phyloP scores from a whole-genome alignment of 2,329 filamentous ascomycete genomes.

The Fusarium compactum region DNA sequence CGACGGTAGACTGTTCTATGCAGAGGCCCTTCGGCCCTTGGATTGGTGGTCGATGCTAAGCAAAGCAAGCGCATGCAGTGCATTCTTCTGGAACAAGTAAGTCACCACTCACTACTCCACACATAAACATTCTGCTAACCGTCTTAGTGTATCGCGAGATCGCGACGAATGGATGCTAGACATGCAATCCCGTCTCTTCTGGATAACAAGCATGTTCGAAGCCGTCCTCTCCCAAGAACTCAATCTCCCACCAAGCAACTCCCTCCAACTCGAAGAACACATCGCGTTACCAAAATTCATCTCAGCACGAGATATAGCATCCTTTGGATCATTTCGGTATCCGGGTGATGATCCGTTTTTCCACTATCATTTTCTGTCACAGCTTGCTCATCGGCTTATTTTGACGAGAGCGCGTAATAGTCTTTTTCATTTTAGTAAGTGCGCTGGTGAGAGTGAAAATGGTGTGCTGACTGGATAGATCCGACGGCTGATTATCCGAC shows the following conservation, averaged over 20 bases:
- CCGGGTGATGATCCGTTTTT: slow-evolving; percentile 38
- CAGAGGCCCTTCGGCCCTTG: slow-evolving; percentile 23
- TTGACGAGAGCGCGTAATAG: slow-evolving; percentile 31
- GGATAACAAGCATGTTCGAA: slow-evolving; percentile 43
- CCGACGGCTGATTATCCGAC: slow-evolving; percentile 24
- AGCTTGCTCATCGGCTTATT: slow-evolving; percentile 36
- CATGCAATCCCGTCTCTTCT: slow-evolving; percentile 38
- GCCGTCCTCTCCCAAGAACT: slow-evolving; percentile 35
- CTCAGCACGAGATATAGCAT: slow-evolving; percentile 32
- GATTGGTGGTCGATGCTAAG: slow-evolving; percentile 40
- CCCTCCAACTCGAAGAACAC: slow-evolving; percentile 22
- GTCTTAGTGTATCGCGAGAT: neutral
- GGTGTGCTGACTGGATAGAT: neutral
- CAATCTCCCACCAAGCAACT: slow-evolving; percentile 27
- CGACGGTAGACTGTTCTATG: slow-evolving; percentile 19
- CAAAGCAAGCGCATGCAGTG: slow-evolving; percentile 35
- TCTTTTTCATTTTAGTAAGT: slow-evolving; percentile 30
- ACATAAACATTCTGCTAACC: neutral
- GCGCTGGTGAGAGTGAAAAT: fast-evolving
- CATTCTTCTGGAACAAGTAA: slow-evolving; percentile 38
- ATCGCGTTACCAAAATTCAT: slow-evolving; percentile 36
- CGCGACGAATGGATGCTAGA: slow-evolving; percentile 39
- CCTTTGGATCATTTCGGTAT: slow-evolving; percentile 32
- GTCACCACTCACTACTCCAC: no score
- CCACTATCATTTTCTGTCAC: slow-evolving; percentile 34